Base-by-base conservation (phyloP, 345 rosid genomes). In the Diplotaxis tenuifolia region DNA sequence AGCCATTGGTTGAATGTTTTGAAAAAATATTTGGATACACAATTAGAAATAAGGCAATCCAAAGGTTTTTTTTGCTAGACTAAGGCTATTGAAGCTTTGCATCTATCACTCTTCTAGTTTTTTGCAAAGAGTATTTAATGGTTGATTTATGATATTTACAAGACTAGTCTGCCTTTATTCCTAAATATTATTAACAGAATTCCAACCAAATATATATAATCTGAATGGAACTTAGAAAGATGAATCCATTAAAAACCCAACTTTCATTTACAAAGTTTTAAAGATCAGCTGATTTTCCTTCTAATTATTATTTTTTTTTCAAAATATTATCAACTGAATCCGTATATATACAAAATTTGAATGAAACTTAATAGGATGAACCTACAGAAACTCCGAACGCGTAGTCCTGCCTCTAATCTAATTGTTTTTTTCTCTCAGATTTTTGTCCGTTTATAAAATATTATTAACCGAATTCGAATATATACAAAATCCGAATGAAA, bases 41-140 rank as follows among this genome's bases (percentile, higher is more conserved):
- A 57, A 58, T 47, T 67, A 67, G 62, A 67, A 67, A 29, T 63
- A 57, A 70, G 75, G 75, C 18, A 70, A 70, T 55, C 55, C 31
- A 42, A 70, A n/a, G n/a, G n/a, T n/a, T n/a, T n/a, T n/a, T n/a
- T n/a, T n/a, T n/a, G n/a, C n/a, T n/a, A n/a, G n/a, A n/a, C n/a
- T n/a, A n/a, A n/a, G n/a, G n/a, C n/a, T n/a, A n/a, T n/a, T n/a
- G n/a, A n/a, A n/a, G n/a, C n/a, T n/a, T n/a, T n/a, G n/a, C n/a
- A n/a, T n/a, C n/a, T n/a, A n/a, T n/a, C n/a, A n/a, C n/a, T n/a
- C n/a, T n/a, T n/a, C n/a, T n/a, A n/a, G n/a, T n/a, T 12, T 29
- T 38, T 38, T 38, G 47, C 15, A 14, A 38, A 12, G 15, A 38
- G 47, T 38, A 18, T 50, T 52, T 20, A 38, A 4, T 12, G 6